Evolutionary conservation across 495 filamentous ascomycete species (phyloP), one percentile per base, ranked within the genome.

Genomic region (Ascodesmis nigricans): DNA sequence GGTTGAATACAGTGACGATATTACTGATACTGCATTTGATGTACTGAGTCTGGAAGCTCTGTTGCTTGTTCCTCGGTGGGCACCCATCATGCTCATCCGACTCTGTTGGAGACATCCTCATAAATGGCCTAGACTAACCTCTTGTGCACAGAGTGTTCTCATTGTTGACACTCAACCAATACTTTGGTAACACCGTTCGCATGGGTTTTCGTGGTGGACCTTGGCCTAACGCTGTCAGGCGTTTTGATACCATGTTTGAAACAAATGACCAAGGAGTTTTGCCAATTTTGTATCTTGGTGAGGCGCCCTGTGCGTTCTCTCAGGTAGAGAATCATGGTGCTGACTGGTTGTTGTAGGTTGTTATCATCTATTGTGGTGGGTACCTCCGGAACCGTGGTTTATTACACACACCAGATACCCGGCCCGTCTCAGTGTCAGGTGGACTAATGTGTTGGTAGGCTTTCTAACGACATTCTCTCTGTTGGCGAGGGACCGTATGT

Each of bases 391-490:
- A 11, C 31, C 11, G 23, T 6, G 23, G 6, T 25, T 25, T 25
- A n/a, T 25, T 25, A 6, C 6, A 25, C 6, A 25, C n/a, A 6
- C 6, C 6, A 6, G 6, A 25, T 25, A 6, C 23, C 6, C n/a
- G 23, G 6, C 23, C n/a, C n/a, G n/a, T 25, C 23, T 6, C 23
- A 25, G 6, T 25, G 6, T 15, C 28, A 13, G n/a, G 11, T 6
- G 16, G n/a, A 21, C 5, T 37, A 39, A 22, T 3, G 7, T 19
- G 7, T 39, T 15, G 13, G n/a, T 42, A 75, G 82, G 83, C 39
- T 95, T 92, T 58, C 57, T 92, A 18, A 91, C 84, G 0, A 92
- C 82, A 0, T 92, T 93, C 49, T 75, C 78, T 1, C 69, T 92
- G 40, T 67, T 95, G 36, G 83, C 78, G 16, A 66, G 84, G 42